Base-by-base conservation (phyloP, 108 stramenopile genomes). In the Aureococcus anophagefferens region DNA sequence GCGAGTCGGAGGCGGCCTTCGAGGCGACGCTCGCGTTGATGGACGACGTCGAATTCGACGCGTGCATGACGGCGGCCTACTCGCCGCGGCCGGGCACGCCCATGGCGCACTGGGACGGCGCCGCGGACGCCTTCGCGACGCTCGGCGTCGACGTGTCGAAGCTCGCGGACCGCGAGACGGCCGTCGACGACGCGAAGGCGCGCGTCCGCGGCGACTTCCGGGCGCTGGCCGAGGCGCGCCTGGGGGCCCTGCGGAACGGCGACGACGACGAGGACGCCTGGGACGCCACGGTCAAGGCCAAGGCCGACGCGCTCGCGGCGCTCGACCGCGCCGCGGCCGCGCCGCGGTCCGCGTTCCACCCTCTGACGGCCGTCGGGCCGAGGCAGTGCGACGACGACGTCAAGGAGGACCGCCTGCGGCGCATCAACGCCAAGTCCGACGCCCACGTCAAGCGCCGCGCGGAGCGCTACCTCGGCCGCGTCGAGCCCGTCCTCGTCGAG, bases 1-100 rank as follows among this genome's bases (percentile, higher is more conserved):
- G 97, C 29, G 97, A 98, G 81, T 96, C 97, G 0, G 95, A 98
- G 65, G 91, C 93, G 77, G 84, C 93, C 32, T 98, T 98, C 79
- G 82, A 93, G 81, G 83, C 87, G 64, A 94, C 95, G 33, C 74
- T 98, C 15, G 72, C 82, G 35, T 80, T 98, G 30, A 96, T 98
- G 97, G 88, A 31, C 1, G 30, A 1, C 33, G 80, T 81, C 21
- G 72, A 78, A 59, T 82, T 75, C 68, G 79, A 82, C 69, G 45
- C 72, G 62, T 63, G 77, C 74, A 80, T 79, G 63, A 80, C 76
- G 29, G 71, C 63, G 5, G 69, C 64, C 34, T 80, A 80, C 46
- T 74, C 73, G 33, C 76, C 76, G 14, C 46, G 76, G 32, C 76
- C 76, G 0, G 75, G 75, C 29, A 77, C 76, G 45, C 74, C 74